These are phyloP conservation scores for Neurospora intermedia DNA, from an alignment of 495 filamentous ascomycete species.

Conservation along the genomic window DNA sequence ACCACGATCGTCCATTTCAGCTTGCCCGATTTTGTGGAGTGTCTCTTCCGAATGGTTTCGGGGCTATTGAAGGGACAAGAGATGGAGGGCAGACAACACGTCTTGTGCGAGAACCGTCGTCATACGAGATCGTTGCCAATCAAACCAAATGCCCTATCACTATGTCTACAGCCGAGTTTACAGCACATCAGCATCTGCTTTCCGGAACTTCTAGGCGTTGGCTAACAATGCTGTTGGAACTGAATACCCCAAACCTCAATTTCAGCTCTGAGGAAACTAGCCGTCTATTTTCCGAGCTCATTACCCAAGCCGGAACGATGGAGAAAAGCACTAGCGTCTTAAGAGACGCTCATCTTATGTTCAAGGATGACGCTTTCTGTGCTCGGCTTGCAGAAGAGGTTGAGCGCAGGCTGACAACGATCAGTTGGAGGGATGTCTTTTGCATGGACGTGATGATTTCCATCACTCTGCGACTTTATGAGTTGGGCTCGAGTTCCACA, in stretches of 20 bases:
- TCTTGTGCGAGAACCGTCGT: conserved; percentile 30
- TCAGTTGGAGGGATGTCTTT: conserved; percentile 46
- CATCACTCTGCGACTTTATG: conserved; percentile 22
- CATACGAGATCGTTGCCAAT: conserved; percentile 45
- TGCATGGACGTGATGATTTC: conserved; percentile 40
- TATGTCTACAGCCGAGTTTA: conserved; percentile 39
- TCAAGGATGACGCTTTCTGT: conserved; percentile 36
- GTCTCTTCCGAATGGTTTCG: neutral
- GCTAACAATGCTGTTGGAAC: conserved; percentile 38
- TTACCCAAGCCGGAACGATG: conserved; percentile 36
- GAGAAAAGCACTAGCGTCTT: conserved; percentile 17
- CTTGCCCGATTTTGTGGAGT: neutral
- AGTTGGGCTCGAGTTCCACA: conserved; percentile 6
- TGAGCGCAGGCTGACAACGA: conserved; percentile 24
- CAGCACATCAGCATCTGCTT: conserved; percentile 37
- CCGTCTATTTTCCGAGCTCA: conserved; percentile 31
- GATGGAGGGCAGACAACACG: neutral
- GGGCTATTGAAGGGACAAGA: neutral
- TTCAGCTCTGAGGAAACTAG: conserved; percentile 38
- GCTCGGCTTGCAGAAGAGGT: conserved; percentile 32
- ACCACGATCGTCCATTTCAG: neutral
- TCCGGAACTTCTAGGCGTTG: conserved; percentile 36
- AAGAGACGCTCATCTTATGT: conserved; percentile 32
- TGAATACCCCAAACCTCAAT: conserved; percentile 43
- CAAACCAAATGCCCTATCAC: conserved; percentile 37